phyloP scores from a whole-genome alignment of 371 early-diverging fungal species.

The Quaeritorhiza haematococci region DNA sequence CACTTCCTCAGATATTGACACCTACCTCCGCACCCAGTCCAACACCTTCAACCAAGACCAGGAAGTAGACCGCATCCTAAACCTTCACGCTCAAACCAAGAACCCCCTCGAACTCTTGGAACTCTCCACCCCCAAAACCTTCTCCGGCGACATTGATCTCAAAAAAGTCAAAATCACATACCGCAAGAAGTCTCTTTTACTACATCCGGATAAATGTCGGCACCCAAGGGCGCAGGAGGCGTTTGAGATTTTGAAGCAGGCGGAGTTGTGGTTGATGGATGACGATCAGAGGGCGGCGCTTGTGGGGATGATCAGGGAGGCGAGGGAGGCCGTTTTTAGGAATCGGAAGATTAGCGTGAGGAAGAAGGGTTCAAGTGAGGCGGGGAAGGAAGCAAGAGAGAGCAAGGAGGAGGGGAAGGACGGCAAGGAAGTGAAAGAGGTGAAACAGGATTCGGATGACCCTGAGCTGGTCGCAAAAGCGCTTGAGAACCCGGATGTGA shows the following conservation, averaged over 20 bases:
- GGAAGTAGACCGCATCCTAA: constrained; percentile 82
- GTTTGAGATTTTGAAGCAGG: constrained; percentile 79
- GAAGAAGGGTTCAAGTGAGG: too few species aligned
- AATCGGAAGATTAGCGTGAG: not conserved
- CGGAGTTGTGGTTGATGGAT: constrained; percentile 72
- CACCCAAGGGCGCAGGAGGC: constrained; percentile 77
- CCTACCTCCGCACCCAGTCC: constrained; percentile 48
- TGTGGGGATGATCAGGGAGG: constrained; percentile 30
- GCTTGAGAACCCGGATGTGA: constrained; percentile 37
- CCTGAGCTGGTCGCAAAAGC: too few species aligned
- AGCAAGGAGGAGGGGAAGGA: too few species aligned
- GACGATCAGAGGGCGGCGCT: constrained; percentile 54
- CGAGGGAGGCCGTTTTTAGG: constrained; percentile 16
- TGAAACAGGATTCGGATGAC: too few species aligned
- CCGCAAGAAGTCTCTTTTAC: constrained; percentile 79
- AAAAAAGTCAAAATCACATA: constrained; percentile 56
- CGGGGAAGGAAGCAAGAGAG: too few species aligned
- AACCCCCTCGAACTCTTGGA: constrained; percentile 82
- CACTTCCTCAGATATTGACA: constrained; percentile 57
- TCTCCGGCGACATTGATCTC: constrained; percentile 47
- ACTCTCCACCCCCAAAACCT: constrained; percentile 51
- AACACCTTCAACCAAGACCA: constrained; percentile 57
- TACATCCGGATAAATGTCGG: constrained; percentile 83
- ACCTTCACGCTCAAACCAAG: constrained; percentile 49
- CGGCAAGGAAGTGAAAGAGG: too few species aligned